Base-by-base conservation (phyloP, 768 basidiomycete genomes). In the Cystofilobasidium capitatum region DNA sequence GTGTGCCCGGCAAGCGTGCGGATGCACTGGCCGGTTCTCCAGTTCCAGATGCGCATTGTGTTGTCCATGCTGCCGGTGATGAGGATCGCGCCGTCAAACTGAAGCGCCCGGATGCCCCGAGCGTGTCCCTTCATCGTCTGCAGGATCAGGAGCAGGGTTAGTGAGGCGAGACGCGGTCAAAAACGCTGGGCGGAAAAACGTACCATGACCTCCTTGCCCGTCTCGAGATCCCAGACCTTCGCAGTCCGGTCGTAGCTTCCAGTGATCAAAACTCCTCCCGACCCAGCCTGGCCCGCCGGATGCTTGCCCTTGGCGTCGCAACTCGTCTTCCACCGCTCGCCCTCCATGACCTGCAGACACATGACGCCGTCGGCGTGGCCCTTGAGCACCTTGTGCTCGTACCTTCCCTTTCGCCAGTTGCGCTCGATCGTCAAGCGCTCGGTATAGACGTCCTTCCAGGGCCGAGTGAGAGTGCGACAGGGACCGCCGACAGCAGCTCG, bases 381-480 rank as follows among this genome's bases (percentile, higher is more conserved):
- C 72, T 88, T 86, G 64, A 98, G 81, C 0, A 86, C 89, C 57
- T 87, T 87, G 42, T 88, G 87, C 7, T 82, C 86, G 77, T 86
- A 94, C 37, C 90, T 85, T 13, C 94, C 94, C 54, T 90, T 86
- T 24, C 94, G 84, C 96, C 96, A 99, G 77, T 99, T 99, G 58
- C 92, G 85, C 78, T 97, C 96, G 51, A 99, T 84, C 24, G 87
- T 86, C 77, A 98, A 85, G n/a, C 96, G 87, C 76, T 99, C 96
- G 75, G 88, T 90, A 77, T 98, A 99, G 24, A 99, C 94, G 71
- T 89, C 86, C 76, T 99, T 99, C 96, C 96, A 99, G 0, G 94
- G 96, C 51, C 92, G 85, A 20, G 90, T 93, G 33, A 62, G 57
- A 1, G 66, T 68, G 5, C 66, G 60, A 47, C 66, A 55, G 4